A percentile compares a stretch with the other conserved stretches of the same genome.
These are phyloP conservation scores for Trichoderma sp. DNA, from an alignment of 2,329 filamentous ascomycete genomes.

Conservation along the genomic window DNA sequence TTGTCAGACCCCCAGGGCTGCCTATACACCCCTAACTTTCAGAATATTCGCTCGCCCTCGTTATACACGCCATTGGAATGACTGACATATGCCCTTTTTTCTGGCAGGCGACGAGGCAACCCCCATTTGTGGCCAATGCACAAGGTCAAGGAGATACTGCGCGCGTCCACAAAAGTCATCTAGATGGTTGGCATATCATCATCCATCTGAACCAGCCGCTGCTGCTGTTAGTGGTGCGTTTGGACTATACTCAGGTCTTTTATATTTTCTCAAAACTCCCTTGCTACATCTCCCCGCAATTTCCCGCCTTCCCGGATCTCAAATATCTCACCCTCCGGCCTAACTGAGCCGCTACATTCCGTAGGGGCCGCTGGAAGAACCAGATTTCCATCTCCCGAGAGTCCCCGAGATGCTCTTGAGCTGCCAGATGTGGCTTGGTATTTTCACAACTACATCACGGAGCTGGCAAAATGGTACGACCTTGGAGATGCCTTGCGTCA, in stretches of 20 bases:
- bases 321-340: neutral
- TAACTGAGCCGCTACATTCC: neutral
- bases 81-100: neutral
- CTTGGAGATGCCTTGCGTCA: conserved; percentile 39
- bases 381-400: conserved; percentile 16
- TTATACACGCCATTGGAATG: conserved; percentile 5
- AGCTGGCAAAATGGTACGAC: conserved; percentile 47
- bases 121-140: conserved; percentile 36
- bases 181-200: conserved; percentile 16
- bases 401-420: conserved; percentile 32
- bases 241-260: neutral
- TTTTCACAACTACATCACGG: conserved; percentile 39
- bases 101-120: conserved; percentile 32
- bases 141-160: conserved; percentile 34
- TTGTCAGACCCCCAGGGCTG: too few species aligned
- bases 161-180: conserved; percentile 30
- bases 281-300: neutral
- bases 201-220: neutral
- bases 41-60: neutral
- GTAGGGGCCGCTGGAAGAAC: neutral
- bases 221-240: neutral
- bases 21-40: neutral
- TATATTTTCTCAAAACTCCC: neutral
- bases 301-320: neutral
- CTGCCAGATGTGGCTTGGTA: conserved; percentile 34